Evolutionary conservation across 2,329 filamentous ascomycete species (phyloP), one percentile per base, ranked within the genome.

Genomic region (Leptographium procerum): DNA sequence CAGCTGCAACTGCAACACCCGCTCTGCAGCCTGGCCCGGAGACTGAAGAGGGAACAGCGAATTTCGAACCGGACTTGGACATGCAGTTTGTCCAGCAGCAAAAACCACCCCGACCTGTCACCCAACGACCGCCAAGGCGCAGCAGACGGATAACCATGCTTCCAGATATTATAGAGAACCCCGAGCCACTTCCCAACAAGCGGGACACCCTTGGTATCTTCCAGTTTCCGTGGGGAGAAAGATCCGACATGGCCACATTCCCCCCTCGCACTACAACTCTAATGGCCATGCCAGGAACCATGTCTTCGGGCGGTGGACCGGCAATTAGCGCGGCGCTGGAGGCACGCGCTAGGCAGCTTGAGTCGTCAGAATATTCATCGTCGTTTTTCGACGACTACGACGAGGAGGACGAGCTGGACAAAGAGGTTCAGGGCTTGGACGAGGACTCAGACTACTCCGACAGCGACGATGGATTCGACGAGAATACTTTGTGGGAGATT

Each of bases 141-240:
- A 81, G 71, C 65, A 81, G 73, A 68, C 78, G 82, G 48, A 70
- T 83, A n/a, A 83, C 81, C 9, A 66, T 77, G 52, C 75, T 86
- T 6, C 81, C 83, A 16, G 83, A 86, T 66, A 86, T 86, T 60
- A 66, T 84, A 36, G 83, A 86, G 66, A 83, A 76, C 62, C 83
- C 83, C 4, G 71, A 80, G 65, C 82, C 82, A 40, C 71, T 86
- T 5, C 77, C 77, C 5, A 73, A 83, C 66, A 81, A 79, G 68
- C 74, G 77, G 48, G 81, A 76, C 14, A 84, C 81, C 13, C 73
- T 86, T 22, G 83, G 82, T 6, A 80, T 86, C 64, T 86, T 84
- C 71, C 80, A 84, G 64, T 85, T 85, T 63, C 81, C 83, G 2
- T 85, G 82, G 81, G 83, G 83, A 16, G 82, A 85, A 69, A 78